Base-by-base conservation (phyloP, 2,329 filamentous ascomycete genomes). In the Curvularia hawaiiensis region DNA sequence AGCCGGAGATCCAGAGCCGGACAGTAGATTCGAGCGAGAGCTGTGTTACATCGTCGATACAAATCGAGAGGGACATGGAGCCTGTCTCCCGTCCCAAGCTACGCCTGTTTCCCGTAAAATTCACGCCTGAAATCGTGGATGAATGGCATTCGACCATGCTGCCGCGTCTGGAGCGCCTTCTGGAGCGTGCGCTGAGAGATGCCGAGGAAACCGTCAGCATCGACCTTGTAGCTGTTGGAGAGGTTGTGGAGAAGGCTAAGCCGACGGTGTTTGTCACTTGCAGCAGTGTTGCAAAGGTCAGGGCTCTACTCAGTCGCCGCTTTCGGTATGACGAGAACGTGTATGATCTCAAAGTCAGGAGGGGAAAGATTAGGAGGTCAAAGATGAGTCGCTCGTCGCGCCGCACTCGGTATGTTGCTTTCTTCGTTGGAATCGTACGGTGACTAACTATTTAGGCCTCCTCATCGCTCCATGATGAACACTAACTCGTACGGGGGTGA, bases 201-300 rank as follows among this genome's bases (percentile, higher is more conserved):
- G 84, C 91, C 49, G 84, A 87, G 0, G 90, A 94, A 71, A 91
- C 90, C 0, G 86, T 91, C 33, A 90, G 91, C 67, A 91, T 94
- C 40, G 90, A 89, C 10, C 84, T 94, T 1, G 87, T 91, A 59
- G 89, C 87, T 0, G 86, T 92, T 40, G 90, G 90, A 18, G 87
- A 90, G 51, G 87, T 85, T 3, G 82, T 85, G 6, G 82, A 86
- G 35, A 86, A 84, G 53, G 87, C 88, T 0, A 84, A 83, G 53
- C 90, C 90, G 0, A 93, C 90, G 0, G 89, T 92, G 0, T 80
- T 93, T 20, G 87, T 94, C 9, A 88, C 91, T 4, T 94, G 90
- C 76, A 89, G 85, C 2, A 92, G 89, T 4, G 88, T 91, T 9
- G 80, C 80, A 49, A 91, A 90, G 71, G 88, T 93, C 30, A 87